Evolutionary conservation across 2,329 filamentous ascomycete genomes (phyloP).

Genomic region (Dactylellina sp.): DNA sequence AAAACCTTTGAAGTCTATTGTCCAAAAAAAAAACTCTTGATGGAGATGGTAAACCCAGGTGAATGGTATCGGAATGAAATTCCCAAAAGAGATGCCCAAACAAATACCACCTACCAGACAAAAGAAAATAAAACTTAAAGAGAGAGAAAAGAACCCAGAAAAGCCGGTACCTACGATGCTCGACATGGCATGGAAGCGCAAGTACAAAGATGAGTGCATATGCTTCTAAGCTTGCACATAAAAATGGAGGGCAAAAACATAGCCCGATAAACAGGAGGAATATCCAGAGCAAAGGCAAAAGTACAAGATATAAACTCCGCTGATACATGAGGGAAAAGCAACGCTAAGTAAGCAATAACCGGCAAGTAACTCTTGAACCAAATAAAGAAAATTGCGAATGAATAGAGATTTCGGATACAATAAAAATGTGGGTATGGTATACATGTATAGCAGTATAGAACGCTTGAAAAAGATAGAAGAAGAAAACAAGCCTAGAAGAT

Average conservation of each 20-base stretch:
- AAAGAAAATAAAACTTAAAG: too few relatives aligned
- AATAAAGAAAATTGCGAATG: slow-evolving; percentile 12
- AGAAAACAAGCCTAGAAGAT: not conserved
- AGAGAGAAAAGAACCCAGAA: too few relatives aligned
- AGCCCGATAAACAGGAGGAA: not conserved
- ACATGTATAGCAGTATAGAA: slow-evolving; percentile 7
- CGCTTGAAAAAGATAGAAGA: not conserved
- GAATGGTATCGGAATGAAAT: too few relatives aligned
- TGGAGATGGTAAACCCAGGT: not conserved
- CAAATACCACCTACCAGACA: too few relatives aligned
- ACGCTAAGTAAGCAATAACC: slow-evolving; percentile 30
- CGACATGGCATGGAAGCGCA: too few relatives aligned
- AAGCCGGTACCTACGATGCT: not conserved
- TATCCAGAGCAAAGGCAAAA: slow-evolving; percentile 3
- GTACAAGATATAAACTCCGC: slow-evolving; percentile 35
- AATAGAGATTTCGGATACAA: not conserved
- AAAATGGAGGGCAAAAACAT: not conserved
- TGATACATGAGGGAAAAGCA: slow-evolving; percentile 30
- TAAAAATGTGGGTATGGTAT: slow-evolving; percentile 1
- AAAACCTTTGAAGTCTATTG: slow-evolving; percentile 6
- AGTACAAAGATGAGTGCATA: too few relatives aligned
- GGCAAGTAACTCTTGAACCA: too few relatives aligned
- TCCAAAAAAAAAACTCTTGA: not conserved
- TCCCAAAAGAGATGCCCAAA: too few relatives aligned
- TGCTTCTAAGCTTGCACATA: not conserved